Base-by-base conservation (phyloP, 306 rosid genomes). In the Castanopsis chinensis region DNA sequence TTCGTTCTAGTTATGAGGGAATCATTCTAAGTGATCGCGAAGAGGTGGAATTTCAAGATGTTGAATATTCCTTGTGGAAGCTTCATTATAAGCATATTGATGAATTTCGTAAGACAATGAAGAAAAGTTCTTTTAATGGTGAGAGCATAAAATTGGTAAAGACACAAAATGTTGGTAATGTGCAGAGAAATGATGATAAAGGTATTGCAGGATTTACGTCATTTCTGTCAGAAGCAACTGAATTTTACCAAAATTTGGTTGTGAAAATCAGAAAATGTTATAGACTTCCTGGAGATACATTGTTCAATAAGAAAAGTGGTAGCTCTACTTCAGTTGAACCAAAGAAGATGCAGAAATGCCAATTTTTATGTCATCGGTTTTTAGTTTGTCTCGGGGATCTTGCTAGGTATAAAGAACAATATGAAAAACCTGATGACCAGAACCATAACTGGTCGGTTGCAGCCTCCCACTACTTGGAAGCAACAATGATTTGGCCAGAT, bases 381-480 rank as follows among this genome's bases (percentile, higher is more conserved):
- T 88, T 96, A 81, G 93, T 93, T 69, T 96, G 99, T 85, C 89
- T 93, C 72, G 99, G 99, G 32, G 99, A 96, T 88, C 94, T 96
- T 74, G 91, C 93, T 53, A 87, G 99, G 77, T 96, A 96, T 80
- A 88, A 75, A 82, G 94, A 96, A 83, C 97, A 90, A 55, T 87
- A 82, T 73, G 98, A 91, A 84, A 90, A 87, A 55, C 85, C 86
- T 43, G 90, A 90, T 69, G 28, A 33, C 35, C 90, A 74, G 78
- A 78, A 63, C 59, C 97, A 82, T 33, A 89, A 91, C 77, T 96
- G 99, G 99, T 88, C 95, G n/a, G 85, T 84, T 85, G 94, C 99
- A 52, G 99, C 99, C 63, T 75, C 89, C 20, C 88, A 91, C 85
- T 96, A 95, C 86, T 76, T 95, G 88, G 94, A 89, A 88, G 97